Evolutionary conservation across 306 rosid genomes (phyloP), one percentile per base, ranked within the genome.

Genomic region (Quercus wislizeni): DNA sequence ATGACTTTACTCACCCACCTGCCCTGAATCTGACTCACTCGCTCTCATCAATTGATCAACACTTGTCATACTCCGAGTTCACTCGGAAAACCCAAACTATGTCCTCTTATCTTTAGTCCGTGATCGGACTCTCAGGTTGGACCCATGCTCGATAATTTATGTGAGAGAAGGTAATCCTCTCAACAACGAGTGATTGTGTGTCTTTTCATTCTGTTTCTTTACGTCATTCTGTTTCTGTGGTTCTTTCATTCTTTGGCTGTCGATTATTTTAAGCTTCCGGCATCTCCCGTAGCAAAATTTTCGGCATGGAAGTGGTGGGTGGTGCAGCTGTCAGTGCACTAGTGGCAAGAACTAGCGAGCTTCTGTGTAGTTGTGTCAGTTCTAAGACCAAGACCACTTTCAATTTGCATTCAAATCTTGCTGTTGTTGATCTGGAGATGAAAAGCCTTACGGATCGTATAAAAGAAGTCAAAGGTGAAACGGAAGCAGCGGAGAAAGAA

Each of bases 391-490:
- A 6, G 33, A 41, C 25, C 52, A 35, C 28, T 10, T 10, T 25
- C 33, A 20, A 3, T 23, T 57, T 69, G 76, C 55, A 6, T n/a
- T 31, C 54, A 74, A 68, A 80, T 65, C 61, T 68, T 61, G 74
- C 57, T 1, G 51, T 15, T 67, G 20, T 74, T 75, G 63, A 15
- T 2, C 2, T 28, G 18, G 76, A 57, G 23, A 28, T 15, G 28
- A 74, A 68, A 31, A 28, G 19, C 51, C 79, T 80, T 15, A 14
- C 8, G 33, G 14, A 19, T 18, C 70, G 41, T 25, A 30, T 17
- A 49, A 23, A 43, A 4, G 75, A 19, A 1, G 33, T 43, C 9
- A 74, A 38, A 18, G 23, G 57, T 13, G 61, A 68, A 18, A 20
- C 70, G 8, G 55, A 68, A 13, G 1, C 57, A n/a, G 75, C 54